These are phyloP conservation scores for Cryptomeria japonica DNA, from an alignment of 75 land plant genomes.

Conservation along the genomic window DNA sequence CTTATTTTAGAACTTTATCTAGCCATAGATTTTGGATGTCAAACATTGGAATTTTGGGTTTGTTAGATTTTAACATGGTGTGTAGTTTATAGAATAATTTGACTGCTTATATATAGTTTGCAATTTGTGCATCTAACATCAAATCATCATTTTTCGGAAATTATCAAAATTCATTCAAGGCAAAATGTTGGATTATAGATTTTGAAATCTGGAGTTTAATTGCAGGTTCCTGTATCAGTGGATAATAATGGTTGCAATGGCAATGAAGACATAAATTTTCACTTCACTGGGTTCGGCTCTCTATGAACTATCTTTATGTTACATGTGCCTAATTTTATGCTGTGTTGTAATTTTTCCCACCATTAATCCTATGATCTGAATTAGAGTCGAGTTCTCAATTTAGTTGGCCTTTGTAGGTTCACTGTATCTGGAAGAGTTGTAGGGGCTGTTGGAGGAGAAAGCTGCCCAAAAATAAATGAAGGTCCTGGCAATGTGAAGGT, in stretches of 20 bases:
- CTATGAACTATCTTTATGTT: background rate
- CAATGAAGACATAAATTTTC: slow-evolving; percentile 93
- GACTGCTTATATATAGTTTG: background rate
- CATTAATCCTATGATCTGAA: background rate
- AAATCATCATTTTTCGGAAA: background rate
- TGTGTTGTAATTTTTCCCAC: background rate
- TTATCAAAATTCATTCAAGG: background rate
- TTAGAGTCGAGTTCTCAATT: background rate
- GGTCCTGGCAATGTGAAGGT: slow-evolving; percentile 85
- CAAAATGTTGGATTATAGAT: background rate
- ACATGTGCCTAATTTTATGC: background rate
- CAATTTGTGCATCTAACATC: background rate
- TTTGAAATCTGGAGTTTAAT: background rate
- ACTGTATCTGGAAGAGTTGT: slow-evolving; percentile 72
- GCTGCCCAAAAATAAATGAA: slow-evolving; percentile 62
- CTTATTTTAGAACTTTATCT: no score
- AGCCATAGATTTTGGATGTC: background rate
- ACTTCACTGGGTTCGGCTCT: slow-evolving; percentile 74
- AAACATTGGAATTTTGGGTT: background rate
- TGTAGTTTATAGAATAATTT: background rate
- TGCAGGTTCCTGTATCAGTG: slow-evolving; percentile 78
- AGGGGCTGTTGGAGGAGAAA: slow-evolving; percentile 86
- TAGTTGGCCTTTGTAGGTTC: slow-evolving; percentile 49
- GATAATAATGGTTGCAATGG: slow-evolving; percentile 88
- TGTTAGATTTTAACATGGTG: background rate